Evolutionary conservation across 768 basidiomycete genomes (phyloP).

Genomic region (Phallus indusiatus): DNA sequence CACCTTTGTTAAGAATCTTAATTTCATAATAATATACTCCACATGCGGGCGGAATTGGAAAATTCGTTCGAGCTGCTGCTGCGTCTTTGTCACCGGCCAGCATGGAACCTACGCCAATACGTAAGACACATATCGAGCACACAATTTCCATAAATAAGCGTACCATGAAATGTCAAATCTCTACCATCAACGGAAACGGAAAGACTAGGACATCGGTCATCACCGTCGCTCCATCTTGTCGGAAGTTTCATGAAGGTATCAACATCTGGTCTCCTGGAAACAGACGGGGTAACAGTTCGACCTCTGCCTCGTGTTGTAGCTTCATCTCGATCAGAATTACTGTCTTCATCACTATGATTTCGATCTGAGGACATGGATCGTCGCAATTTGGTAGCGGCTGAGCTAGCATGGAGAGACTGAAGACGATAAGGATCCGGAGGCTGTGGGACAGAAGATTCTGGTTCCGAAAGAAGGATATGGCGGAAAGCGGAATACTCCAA

Average conservation of each 20-base stretch:
- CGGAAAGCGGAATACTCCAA: constrained; percentile 69
- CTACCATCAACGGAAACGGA: constrained; percentile 62
- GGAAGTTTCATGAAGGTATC: constrained; percentile 45
- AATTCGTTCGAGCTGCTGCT: constrained; percentile 68
- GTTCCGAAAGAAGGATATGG: constrained; percentile 52
- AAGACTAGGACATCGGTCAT: constrained; percentile 41
- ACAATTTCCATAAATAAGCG: constrained; percentile 13
- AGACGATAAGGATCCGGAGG: constrained; percentile 17
- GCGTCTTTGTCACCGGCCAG: constrained; percentile 70
- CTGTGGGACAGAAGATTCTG: constrained; percentile 26
- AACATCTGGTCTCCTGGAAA: constrained; percentile 11
- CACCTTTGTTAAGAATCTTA: constrained; percentile 68
- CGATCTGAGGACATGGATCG: constrained; percentile 9
- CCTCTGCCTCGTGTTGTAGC: constrained; percentile 13
- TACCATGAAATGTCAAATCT: constrained; percentile 65
- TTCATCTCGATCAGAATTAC: constrained; percentile 24
- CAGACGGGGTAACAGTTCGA: constrained; percentile 24
- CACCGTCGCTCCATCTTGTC: constrained; percentile 70
- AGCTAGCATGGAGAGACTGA: constrained; percentile 11
- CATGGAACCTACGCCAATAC: constrained; percentile 33
- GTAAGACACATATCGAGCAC: constrained; percentile 7
- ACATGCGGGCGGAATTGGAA: constrained; percentile 72
- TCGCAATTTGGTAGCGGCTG: background rate
- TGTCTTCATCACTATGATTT: constrained; percentile 62
- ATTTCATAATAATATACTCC: constrained; percentile 96